Conservation (phyloP, 345 rosid genomes). For the Theobroma cacao region DNA sequence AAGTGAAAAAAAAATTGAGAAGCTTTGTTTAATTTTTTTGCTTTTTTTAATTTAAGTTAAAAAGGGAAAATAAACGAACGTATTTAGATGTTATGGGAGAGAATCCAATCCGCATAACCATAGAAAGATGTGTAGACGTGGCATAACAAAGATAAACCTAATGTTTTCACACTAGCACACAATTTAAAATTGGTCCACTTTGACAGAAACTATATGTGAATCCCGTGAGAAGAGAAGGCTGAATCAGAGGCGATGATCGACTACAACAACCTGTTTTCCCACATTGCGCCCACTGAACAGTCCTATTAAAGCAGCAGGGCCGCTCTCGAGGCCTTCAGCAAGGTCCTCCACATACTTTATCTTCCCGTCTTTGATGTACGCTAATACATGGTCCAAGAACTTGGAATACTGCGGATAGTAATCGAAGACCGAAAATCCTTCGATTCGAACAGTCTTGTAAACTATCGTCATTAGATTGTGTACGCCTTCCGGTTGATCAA, state of each 20-base stretch:
- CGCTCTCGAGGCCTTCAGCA: constrained; percentile 46
- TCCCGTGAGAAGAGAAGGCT: background rate
- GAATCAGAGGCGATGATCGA: constrained; percentile 39
- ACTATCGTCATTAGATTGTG: constrained; percentile 22
- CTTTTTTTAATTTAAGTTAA: too few species aligned
- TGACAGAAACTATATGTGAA: background rate
- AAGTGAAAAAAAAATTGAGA: too few species aligned
- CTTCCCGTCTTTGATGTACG: constrained; percentile 39
- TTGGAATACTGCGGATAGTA: constrained; percentile 24
- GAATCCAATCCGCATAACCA: too few species aligned
- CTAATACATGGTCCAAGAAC: constrained; percentile 39
- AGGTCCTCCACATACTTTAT: constrained; percentile 47
- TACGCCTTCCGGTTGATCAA: constrained; percentile 37
- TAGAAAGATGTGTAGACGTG: too few species aligned
- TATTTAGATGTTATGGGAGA: too few species aligned
- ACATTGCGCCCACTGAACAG: constrained; percentile 42
- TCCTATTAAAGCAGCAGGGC: constrained; percentile 46
- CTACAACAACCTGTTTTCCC: constrained; percentile 44
- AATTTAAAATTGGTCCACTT: too few species aligned
- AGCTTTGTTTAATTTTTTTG: too few species aligned
- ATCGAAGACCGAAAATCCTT: constrained; percentile 42
- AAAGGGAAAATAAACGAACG: too few species aligned
- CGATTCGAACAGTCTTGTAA: constrained; percentile 32
- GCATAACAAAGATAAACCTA: too few species aligned
- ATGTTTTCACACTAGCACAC: too few species aligned